Evolutionary conservation across 2,329 filamentous ascomycete species (phyloP).

Genomic region (Fusarium burgessii): DNA sequence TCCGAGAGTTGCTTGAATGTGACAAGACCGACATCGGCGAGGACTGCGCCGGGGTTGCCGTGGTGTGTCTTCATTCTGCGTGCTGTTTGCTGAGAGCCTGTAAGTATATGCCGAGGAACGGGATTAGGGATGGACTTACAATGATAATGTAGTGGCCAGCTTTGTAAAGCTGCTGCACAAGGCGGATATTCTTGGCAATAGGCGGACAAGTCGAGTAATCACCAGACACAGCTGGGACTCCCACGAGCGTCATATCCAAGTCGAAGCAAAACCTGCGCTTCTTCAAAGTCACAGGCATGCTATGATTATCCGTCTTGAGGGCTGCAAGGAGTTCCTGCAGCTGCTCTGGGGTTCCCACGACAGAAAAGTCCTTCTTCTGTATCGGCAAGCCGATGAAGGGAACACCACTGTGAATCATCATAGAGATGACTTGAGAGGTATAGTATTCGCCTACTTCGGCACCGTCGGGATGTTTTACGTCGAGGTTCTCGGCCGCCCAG

Average conservation of each 20-base stretch:
- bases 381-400: neutral
- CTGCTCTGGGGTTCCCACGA: neutral
- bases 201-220: neutral
- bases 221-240: neutral
- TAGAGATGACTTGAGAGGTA: neutral
- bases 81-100: neutral
- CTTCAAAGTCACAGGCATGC: neutral
- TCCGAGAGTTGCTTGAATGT: neutral
- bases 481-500: neutral
- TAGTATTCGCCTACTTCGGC: slow-evolving; percentile 3
- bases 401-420: neutral
- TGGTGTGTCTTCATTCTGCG: slow-evolving; percentile 3
- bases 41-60: neutral
- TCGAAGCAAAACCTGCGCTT: slow-evolving; percentile 2
- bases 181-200: neutral
- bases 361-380: neutral
- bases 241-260: neutral
- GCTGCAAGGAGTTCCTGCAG: neutral
- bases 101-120: fast-evolving
- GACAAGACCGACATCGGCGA: neutral
- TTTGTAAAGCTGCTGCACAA: neutral
- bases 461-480: neutral
- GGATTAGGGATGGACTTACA: neutral
- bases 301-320: neutral
- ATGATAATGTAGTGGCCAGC: slow-evolving; percentile 3